Conservation (phyloP, 257 asterid genomes). For the Nicotiana knightiana region DNA sequence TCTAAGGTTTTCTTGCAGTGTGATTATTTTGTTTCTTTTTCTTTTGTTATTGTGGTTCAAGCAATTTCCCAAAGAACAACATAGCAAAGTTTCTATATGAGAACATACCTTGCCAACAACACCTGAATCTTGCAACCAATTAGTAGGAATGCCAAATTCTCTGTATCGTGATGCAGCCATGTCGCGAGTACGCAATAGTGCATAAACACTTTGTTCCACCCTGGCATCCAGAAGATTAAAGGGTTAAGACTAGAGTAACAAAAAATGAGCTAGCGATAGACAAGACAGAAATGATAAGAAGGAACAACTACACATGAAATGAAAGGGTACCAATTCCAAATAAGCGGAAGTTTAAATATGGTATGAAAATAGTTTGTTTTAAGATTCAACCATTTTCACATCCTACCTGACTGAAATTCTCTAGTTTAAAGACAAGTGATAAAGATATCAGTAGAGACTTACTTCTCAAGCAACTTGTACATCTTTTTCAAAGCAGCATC, state of each 20-base stretch:
- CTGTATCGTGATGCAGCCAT: constrained; percentile 86
- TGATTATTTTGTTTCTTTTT: not conserved
- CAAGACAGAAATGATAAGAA: not conserved
- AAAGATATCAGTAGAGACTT: constrained; percentile 25
- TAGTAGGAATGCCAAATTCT: constrained; percentile 84
- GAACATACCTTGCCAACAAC: constrained; percentile 82
- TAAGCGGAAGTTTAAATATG: not conserved
- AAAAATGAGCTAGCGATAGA: not conserved
- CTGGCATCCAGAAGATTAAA: constrained; percentile 26
- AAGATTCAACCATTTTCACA: constrained; percentile 1
- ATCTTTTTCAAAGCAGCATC: constrained; percentile 89
- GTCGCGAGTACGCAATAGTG: constrained; percentile 79
- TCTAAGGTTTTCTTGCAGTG: not conserved
- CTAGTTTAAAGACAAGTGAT: not conserved
- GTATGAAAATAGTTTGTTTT: not conserved
- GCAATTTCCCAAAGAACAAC: not conserved
- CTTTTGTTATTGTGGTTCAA: not conserved
- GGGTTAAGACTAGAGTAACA: not conserved
- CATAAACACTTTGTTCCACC: constrained; percentile 86
- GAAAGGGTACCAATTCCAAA: not conserved
- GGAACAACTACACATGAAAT: not conserved
- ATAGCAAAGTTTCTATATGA: not conserved
- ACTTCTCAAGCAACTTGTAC: constrained; percentile 96
- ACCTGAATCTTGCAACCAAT: constrained; percentile 92
- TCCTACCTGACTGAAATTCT: not conserved